Evolutionary conservation across 306 rosid species (phyloP).

Genomic region (Citrullus mucosospermus): DNA sequence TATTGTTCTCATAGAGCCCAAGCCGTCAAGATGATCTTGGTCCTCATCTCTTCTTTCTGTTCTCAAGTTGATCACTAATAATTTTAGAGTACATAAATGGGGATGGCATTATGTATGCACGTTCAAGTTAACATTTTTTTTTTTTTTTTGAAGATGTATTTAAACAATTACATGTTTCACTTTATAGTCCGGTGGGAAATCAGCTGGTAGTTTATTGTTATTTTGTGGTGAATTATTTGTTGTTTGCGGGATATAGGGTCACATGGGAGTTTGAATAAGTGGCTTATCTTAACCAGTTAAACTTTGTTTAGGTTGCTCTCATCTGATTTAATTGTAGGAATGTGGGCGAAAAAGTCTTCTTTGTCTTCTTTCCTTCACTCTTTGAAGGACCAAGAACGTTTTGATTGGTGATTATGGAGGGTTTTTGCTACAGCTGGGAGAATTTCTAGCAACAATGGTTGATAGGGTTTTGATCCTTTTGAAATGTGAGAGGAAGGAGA

Average conservation of each 20-base stretch:
- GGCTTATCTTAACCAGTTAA: neutral
- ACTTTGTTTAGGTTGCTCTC: no score
- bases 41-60: neutral
- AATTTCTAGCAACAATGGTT: no score
- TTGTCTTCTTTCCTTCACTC: no score
- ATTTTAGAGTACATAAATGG: constrained; percentile 7
- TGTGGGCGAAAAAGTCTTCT: no score
- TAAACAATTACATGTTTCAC: neutral
- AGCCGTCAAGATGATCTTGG: neutral
- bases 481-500: no score
- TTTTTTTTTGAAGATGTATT: neutral
- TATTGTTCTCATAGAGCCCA: neutral
- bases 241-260: no score
- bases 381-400: no score
- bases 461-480: no score
- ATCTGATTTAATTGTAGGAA: no score
- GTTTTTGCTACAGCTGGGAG: no score
- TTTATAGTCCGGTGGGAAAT: neutral
- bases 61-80: neutral
- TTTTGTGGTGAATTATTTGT: neutral
- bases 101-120: neutral
- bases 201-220: neutral
- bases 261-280: no score
- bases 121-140: neutral
- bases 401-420: no score